Evolutionary conservation across 495 filamentous ascomycete genomes (phyloP).

Genomic region (Neurospora cerealis): DNA sequence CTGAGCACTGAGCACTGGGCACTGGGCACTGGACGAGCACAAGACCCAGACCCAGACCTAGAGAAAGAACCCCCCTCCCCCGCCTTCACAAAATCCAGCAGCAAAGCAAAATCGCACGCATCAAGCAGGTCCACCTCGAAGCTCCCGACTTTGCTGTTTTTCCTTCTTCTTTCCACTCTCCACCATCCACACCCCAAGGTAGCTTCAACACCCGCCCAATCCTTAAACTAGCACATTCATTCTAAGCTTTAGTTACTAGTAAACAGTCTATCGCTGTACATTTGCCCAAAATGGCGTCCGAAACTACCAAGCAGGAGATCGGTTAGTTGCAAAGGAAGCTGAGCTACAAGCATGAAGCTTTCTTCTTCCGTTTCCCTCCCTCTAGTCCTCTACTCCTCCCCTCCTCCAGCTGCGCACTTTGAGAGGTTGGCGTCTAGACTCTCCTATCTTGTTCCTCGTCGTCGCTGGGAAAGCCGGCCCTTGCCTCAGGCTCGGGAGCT

Average conservation of each 20-base stretch:
- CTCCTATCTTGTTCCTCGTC: neutral
- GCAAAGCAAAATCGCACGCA: conserved; percentile 18
- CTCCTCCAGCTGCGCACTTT: neutral
- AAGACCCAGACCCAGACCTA: conserved; percentile 4
- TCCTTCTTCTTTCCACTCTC: conserved; percentile 5
- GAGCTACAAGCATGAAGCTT: neutral
- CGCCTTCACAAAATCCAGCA: conserved; percentile 31
- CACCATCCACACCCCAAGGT: neutral
- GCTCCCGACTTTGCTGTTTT: conserved; percentile 8
- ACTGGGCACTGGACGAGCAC: neutral
- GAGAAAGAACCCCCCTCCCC: conserved; percentile 28
- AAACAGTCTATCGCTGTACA: conserved; percentile 2
- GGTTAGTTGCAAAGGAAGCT: conserved; percentile 23
- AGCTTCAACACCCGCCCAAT: neutral
- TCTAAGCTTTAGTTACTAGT: neutral
- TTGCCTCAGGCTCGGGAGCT: neutral
- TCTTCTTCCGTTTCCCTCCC: neutral
- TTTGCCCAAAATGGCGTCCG: conserved; percentile 24
- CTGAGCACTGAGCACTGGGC: neutral
- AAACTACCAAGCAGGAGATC: conserved; percentile 22
- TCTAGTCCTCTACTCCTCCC: neutral
- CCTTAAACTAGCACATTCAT: neutral
- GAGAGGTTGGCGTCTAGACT: neutral
- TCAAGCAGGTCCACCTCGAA: neutral
- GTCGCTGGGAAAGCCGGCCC: neutral